Conservation (phyloP, 2,329 filamentous ascomycete genomes). For the Penicillium oxalicum region DNA sequence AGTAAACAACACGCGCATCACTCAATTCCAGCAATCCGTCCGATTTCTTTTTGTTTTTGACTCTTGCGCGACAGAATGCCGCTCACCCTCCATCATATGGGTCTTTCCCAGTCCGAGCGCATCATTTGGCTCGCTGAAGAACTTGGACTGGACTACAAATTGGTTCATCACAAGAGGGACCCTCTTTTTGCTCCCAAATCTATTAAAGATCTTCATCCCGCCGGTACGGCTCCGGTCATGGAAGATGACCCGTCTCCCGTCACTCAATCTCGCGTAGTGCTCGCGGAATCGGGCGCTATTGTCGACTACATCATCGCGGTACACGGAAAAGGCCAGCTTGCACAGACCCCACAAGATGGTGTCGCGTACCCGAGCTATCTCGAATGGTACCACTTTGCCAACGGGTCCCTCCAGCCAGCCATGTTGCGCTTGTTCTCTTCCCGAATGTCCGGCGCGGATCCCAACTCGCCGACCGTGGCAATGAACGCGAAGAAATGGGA, state of each 20-base stretch:
- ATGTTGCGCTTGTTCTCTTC: conserved; percentile 12
- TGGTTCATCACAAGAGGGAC: conserved; percentile 18
- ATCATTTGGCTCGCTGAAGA: conserved; percentile 23
- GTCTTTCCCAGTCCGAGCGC: conserved; percentile 21
- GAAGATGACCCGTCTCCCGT: conserved; percentile 18
- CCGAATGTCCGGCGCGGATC: conserved; percentile 3
- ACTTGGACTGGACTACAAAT: conserved; percentile 16
- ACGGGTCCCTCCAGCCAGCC: conserved; percentile 15
- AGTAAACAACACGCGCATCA: too few relatives aligned
- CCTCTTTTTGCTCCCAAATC: conserved; percentile 18
- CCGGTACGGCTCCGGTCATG: conserved; percentile 19
- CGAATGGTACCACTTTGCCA: conserved; percentile 21
- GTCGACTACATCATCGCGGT: conserved; percentile 18
- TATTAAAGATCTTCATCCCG: conserved; percentile 17
- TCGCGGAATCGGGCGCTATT: conserved; percentile 19
- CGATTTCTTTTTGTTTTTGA: background rate
- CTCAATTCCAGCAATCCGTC: too few relatives aligned
- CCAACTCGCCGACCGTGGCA: conserved; percentile 5
- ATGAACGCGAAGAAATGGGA: conserved; percentile 8
- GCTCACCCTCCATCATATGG: conserved; percentile 18
- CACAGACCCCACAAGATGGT: conserved; percentile 16
- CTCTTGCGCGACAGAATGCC: conserved; percentile 9
- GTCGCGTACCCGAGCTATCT: conserved; percentile 15
- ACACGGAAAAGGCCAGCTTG: conserved; percentile 15
- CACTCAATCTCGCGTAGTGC: conserved; percentile 12